Evolutionary conservation across 805 yeast species (phyloP), one percentile per base, ranked within the genome.

Genomic region (Pichia insulana): DNA sequence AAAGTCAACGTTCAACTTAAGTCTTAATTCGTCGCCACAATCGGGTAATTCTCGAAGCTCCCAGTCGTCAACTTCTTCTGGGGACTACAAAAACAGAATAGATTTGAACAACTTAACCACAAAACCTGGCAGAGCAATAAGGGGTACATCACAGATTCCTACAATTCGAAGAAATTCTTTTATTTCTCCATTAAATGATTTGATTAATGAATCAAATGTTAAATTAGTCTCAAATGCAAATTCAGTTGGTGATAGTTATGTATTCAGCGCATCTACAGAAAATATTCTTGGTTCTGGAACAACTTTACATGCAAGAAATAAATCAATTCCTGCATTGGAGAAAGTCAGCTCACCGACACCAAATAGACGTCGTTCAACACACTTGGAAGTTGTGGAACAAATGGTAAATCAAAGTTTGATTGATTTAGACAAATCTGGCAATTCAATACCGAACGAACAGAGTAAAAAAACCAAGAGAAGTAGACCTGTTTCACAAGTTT

Each of bases 401-500:
- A 32, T 52, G 39, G 34, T 52, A 13, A 32, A 42, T 36, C 33
- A 40, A 32, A 43, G 47, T 22, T 32, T 47, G 5, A 32, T 26
- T 16, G 36, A 34, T 15, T 10, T 31, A 15, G 34, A 18, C 30
- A 30, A 28, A n/a, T n/a, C 34, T 17, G 6, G 31, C 5, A 16
- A 16, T 7, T 3, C 13, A 36, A 10, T 19, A 4, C 5, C 44
- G 9, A 4, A 30, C 10, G 8, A 30, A 27, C 8, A 31, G 2
- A 9, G 22, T 13, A 12, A n/a, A 1, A 17, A 18, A 22, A 6
- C 27, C 8, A 27, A 39, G 41, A 46, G 36, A 31, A 42, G 48
- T 7, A 51, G 70, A 46, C 68, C 70, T 2, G 73, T 73, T 17
- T 64, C 70, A 40, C 58, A 62, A 41, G 48, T 58, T 26, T 53